Percentiles rank a stretch among this genome's conserved stretches.
These are phyloP conservation scores for Lepiota subincarnata DNA, from an alignment of 768 basidiomycete species.

Conservation along the genomic window DNA sequence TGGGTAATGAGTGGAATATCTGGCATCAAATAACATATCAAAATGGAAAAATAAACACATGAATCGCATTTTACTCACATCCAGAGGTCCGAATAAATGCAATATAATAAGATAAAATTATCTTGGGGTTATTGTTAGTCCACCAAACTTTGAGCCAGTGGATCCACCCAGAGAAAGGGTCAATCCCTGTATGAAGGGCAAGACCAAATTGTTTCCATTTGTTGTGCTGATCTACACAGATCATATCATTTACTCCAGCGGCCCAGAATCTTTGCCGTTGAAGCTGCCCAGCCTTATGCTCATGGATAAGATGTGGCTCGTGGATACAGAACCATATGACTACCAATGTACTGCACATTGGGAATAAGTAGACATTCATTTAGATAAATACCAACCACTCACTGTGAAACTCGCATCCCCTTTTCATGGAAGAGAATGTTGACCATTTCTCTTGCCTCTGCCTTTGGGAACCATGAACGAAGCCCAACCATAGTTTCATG, in stretches of 20 bases:
- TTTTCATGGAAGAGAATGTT: neutral
- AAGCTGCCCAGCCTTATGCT: slow-evolving; percentile 18
- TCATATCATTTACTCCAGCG: slow-evolving; percentile 38
- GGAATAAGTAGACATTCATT: neutral
- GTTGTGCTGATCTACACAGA: slow-evolving; percentile 41
- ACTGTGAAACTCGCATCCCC: neutral
- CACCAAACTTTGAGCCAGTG: slow-evolving; percentile 40
- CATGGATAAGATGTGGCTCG: slow-evolving; percentile 17
- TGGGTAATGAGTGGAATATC: slow-evolving; percentile 38
- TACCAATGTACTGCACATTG: neutral
- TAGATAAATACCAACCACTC: neutral
- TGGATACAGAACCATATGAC: neutral
- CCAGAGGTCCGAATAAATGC: slow-evolving; percentile 19
- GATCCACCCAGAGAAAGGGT: slow-evolving; percentile 30
- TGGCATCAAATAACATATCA: slow-evolving; percentile 13
- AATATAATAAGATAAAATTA: slow-evolving; percentile 32
- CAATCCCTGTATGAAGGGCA: slow-evolving; percentile 28
- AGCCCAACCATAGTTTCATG: neutral
- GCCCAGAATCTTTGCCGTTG: slow-evolving; percentile 28
- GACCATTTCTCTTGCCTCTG: neutral
- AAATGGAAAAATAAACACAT: neutral
- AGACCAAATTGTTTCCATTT: slow-evolving; percentile 41
- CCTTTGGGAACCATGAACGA: neutral
- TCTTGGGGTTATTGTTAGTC: slow-evolving; percentile 32
- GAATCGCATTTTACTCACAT: slow-evolving; percentile 8